Conservation (phyloP, 176 grass and related monocot genomes). For the Luzula sylvatica region DNA sequence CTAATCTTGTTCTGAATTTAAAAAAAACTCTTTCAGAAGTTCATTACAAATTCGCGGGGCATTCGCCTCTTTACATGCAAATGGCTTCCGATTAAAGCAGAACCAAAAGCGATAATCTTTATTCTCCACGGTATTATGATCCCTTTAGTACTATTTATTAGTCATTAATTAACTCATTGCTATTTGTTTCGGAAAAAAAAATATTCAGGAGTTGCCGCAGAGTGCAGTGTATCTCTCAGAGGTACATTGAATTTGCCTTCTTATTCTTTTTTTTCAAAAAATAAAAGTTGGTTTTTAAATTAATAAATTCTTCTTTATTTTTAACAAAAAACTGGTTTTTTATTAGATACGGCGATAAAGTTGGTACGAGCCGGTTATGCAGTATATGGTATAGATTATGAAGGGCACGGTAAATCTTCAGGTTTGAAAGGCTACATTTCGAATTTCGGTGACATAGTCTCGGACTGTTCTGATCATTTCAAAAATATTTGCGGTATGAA, state of each 20-base stretch:
- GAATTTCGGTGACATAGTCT: slow-evolving; percentile 26
- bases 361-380: slow-evolving; percentile 39
- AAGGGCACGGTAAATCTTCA: slow-evolving; percentile 64
- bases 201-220: slow-evolving; percentile 30
- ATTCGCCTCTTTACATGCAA: slow-evolving; percentile 44
- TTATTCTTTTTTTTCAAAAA: too few relatives aligned
- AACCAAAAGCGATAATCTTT: slow-evolving; percentile 50
- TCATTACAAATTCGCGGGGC: slow-evolving; percentile 33
- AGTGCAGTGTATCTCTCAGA: slow-evolving; percentile 62
- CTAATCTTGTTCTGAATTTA: neutral
- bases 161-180: too few relatives aligned
- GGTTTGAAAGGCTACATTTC: slow-evolving; percentile 44
- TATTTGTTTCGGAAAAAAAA: neutral
- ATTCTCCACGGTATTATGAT: slow-evolving; percentile 32
- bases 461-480: slow-evolving; percentile 46
- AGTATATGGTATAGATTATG: slow-evolving; percentile 55
- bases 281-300: neutral
- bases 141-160: neutral
- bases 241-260: slow-evolving; percentile 24
- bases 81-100: slow-evolving; percentile 25
- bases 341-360: slow-evolving; percentile 31
- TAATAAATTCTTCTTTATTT: neutral
- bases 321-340: neutral
- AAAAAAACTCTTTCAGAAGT: slow-evolving; percentile 22
- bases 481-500: slow-evolving; percentile 40